Percentiles rank a stretch among this genome's conserved stretches.
These are phyloP conservation scores for Rhododendron mucronatum DNA, from an alignment of 148 eudicot genomes.

Conservation along the genomic window DNA sequence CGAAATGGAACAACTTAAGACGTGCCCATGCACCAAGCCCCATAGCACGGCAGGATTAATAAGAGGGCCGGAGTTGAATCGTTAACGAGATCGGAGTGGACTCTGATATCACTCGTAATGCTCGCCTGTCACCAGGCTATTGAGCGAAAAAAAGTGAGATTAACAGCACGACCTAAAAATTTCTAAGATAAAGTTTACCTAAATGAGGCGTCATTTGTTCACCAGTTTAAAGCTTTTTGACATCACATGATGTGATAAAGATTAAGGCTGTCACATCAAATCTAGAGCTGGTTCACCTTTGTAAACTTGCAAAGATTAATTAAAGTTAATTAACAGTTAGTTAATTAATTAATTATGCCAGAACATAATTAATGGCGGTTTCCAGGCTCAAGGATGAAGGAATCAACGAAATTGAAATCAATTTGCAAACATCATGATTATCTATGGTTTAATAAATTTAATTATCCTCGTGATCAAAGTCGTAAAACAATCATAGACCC, in stretches of 20 bases:
- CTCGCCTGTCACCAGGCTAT: not conserved
- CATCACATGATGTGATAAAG: not conserved
- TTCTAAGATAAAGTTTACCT: not conserved
- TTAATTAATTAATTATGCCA: not conserved
- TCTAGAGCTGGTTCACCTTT: not conserved
- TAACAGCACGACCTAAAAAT: not conserved
- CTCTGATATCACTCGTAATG: not conserved
- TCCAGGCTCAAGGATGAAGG: not conserved
- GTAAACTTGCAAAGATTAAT: not conserved
- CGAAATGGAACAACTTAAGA: not conserved
- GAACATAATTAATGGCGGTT: not conserved
- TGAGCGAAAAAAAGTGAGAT: not conserved
- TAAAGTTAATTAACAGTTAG: not conserved
- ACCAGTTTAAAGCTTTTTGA: not conserved
- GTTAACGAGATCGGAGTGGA: not conserved
- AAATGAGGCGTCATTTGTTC: not conserved
- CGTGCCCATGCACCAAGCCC: not conserved
- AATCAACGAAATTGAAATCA: not conserved
- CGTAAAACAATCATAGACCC: not conserved
- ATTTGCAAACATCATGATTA: not conserved
- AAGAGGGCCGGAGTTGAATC: not conserved
- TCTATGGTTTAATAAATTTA: not conserved
- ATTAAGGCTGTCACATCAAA: not conserved
- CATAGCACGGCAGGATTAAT: too few relatives aligned
- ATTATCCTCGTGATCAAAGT: not conserved